Base-by-base conservation (phyloP, 352 stramenopile genomes). In the Globisporangium uncinulatum region DNA sequence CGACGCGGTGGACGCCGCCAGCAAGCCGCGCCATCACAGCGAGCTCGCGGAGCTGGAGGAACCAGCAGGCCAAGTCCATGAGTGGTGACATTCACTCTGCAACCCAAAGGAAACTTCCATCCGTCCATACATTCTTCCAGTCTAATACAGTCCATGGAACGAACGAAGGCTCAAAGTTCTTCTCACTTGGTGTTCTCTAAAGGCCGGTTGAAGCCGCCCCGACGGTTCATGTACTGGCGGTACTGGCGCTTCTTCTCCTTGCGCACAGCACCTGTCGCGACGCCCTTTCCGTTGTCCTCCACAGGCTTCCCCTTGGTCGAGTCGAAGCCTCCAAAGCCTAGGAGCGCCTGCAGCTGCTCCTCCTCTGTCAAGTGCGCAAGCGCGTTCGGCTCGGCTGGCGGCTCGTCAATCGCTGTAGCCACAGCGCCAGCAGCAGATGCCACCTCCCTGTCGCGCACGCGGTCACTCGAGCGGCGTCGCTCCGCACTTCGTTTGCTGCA, bases 211-310 rank as follows among this genome's bases (percentile, higher is more conserved):
- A 98, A 98, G 49, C 95, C 94, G 44, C 91, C 92, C 67, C 96
- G 95, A 54, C 95, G 84, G 75, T 98, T 98, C 95, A 98, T 99
- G 72, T 98, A 98, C 71, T 99, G 94, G 24, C 96, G 76, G 78
- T 98, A 98, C 67, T 98, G 94, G 42, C 94, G 76, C 62, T 96
- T 96, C 56, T 85, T 96, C 60, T 97, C 95, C 48, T 94, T 96
- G 43, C 82, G 75, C 10, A 80, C 73, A 6, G 77, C 87, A 11
- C 96, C 96, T 32, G 72, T 65, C 1, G 94, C 94, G 0, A 88
- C 79, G 19, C 79, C 76, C 0, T 65, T 73, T 41, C 87, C 56
- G 75, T 99, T 99, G 68, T 98, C 94, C 11, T 92, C 77, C n/a
- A 99, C 92, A 2, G 63, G 54, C 56, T 96, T 89, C 57, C 88